Base-by-base conservation (phyloP, 257 asterid genomes). In the Lantana camara region DNA sequence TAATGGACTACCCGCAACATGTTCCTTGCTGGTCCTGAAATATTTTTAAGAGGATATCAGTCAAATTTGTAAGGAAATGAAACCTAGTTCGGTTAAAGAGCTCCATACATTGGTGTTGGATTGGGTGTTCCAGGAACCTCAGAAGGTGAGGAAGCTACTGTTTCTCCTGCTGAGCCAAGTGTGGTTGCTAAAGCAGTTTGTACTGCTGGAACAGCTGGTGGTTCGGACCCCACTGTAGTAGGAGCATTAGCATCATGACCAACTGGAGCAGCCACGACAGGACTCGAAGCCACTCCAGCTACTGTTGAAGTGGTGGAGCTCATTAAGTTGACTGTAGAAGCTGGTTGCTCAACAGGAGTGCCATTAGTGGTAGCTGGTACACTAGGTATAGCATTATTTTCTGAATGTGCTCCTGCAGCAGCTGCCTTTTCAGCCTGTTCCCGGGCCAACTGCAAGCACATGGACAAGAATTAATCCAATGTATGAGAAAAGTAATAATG, bases 391-490 rank as follows among this genome's bases (percentile, higher is more conserved):
- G 67, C 48, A 66, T 75, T 77, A 55, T 60, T 64, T 64, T 80
- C 85, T 0, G 82, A 23, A 21, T 56, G 83, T 56, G 78, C 74
- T 77, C 79, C 91, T 73, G 62, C 86, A 27, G 82, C 66, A 63
- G 85, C 82, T 41, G 71, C 84, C 51, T 73, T 90, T 76, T 87
- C 96, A 62, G 99, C 96, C 72, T 23, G 81, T 71, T 90, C 99
- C 66, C 99, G 96, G 57, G 96, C 96, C 83, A 86, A 77, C 99
- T 94, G 82, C 53, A 75, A 73, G 58, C 74, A 77, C 46, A 44
- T 52, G 45, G 5, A 61, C 32, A 72, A 60, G 52, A 57, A 49
- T 82, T 40, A 84, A 85, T 61, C 57, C 65, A 64, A 53, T 11
- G 38, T 57, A 66, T 51, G 17, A 57, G 52, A 42, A 48, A 37